A percentile compares a stretch with the other conserved stretches of the same genome.
Evolutionary conservation across 108 stramenopile species (phyloP).

Genomic region (Nitzschia sp.): DNA sequence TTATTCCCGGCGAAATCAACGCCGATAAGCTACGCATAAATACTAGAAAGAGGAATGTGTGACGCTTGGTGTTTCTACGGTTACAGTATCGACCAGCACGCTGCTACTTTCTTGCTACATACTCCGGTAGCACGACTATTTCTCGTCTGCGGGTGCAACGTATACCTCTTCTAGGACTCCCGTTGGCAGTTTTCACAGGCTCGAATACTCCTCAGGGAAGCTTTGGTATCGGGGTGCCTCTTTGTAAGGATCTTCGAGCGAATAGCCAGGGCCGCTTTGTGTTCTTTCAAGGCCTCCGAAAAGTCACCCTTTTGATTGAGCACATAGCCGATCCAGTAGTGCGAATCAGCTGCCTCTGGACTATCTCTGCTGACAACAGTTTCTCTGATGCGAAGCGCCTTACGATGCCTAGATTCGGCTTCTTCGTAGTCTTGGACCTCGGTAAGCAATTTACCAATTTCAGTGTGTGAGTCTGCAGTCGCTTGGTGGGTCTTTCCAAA

Average conservation of each 20-base stretch:
- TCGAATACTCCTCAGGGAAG: constrained; percentile 27
- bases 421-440: constrained; percentile 45
- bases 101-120: too few relatives aligned
- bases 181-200: constrained; percentile 28
- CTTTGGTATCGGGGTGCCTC: constrained; percentile 33
- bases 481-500: constrained; percentile 37
- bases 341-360: constrained; percentile 39
- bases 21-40: too few relatives aligned
- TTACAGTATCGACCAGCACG: too few relatives aligned
- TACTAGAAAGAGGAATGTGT: too few relatives aligned
- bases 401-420: constrained; percentile 32
- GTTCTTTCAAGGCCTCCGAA: constrained; percentile 30
- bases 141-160: too few relatives aligned
- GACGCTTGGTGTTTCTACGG: too few relatives aligned
- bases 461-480: constrained; percentile 34
- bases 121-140: too few relatives aligned
- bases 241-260: constrained; percentile 31
- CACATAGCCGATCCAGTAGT: constrained; percentile 36
- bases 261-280: constrained; percentile 27
- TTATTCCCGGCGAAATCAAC: too few relatives aligned
- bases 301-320: constrained; percentile 35
- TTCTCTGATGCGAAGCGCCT: constrained; percentile 38
- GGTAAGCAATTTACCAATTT: constrained; percentile 39
- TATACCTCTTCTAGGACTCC: constrained; percentile 16
- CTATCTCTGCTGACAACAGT: constrained; percentile 32